phyloP scores from a whole-genome alignment of 2,329 filamentous ascomycete species.

The Berkeleyomyces rouxiae region DNA sequence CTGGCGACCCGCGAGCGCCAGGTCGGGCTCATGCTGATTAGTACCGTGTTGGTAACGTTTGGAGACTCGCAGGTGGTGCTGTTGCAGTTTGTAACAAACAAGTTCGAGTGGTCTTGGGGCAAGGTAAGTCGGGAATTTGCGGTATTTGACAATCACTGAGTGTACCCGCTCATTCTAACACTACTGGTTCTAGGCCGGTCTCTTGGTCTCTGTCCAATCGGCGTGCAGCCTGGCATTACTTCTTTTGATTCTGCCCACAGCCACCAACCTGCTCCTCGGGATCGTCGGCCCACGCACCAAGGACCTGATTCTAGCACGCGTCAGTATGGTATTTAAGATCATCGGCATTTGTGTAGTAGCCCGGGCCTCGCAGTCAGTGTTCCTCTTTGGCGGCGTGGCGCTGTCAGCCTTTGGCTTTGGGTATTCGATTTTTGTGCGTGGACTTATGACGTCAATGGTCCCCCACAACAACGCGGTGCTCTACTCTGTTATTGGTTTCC shows the following conservation, averaged over 20 bases:
- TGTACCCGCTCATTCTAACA: not conserved
- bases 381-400: conserved; percentile 10
- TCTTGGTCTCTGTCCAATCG: conserved; percentile 10
- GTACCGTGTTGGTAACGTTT: conserved; percentile 10
- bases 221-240: conserved; percentile 10
- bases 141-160: not conserved
- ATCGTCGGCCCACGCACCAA: conserved; percentile 7
- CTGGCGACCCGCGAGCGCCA: conserved; percentile 8
- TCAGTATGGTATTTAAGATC: conserved; percentile 15
- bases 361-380: conserved; percentile 4
- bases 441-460: conserved; percentile 15
- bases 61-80: conserved; percentile 15
- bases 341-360: conserved; percentile 12
- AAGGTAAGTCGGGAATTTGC: not conserved
- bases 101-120: conserved; percentile 16
- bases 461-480: conserved; percentile 14
- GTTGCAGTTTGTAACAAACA: conserved; percentile 18
- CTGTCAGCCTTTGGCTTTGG: conserved; percentile 12
- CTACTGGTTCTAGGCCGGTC: not conserved
- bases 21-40: conserved; percentile 11
- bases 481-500: conserved; percentile 14
- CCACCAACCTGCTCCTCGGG: conserved; percentile 1
- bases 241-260: conserved; percentile 5
- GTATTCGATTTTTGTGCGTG: conserved; percentile 14
- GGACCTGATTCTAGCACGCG: conserved; percentile 14